A percentile compares a stretch with the other conserved stretches of the same genome.
phyloP scores from a whole-genome alignment of 768 basidiomycete genomes.

The Russula sp. region DNA sequence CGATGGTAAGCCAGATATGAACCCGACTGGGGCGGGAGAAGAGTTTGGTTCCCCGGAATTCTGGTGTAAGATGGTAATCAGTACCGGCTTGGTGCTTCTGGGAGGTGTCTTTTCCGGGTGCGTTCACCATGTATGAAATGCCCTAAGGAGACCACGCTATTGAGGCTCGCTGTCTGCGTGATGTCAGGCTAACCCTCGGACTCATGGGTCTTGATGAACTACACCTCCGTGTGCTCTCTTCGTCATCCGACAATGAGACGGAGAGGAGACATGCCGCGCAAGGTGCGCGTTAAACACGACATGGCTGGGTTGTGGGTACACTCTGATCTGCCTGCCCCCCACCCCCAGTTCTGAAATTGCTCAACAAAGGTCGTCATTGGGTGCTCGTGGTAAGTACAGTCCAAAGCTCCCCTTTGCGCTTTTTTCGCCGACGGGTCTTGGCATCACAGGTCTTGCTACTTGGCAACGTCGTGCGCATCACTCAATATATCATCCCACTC shows the following conservation, averaged over 20 bases:
- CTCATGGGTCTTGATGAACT: constrained; percentile 93
- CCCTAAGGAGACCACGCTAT: not conserved
- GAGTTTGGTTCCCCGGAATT: constrained; percentile 56
- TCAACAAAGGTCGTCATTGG: constrained; percentile 60
- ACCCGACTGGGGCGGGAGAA: constrained; percentile 21
- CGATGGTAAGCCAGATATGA: not conserved
- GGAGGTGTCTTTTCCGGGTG: constrained; percentile 95
- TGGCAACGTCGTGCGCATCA: constrained; percentile 68
- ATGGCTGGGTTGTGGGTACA: not conserved
- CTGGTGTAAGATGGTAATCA: constrained; percentile 65
- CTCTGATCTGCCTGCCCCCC: not conserved
- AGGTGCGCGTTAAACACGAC: constrained; percentile 38
- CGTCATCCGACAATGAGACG: constrained; percentile 66
- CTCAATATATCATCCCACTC: not conserved
- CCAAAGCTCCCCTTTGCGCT: not conserved
- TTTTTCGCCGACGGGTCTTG: not conserved
- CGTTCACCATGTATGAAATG: constrained; percentile 23
- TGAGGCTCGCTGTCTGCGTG: not conserved
- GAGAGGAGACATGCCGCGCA: constrained; percentile 68
- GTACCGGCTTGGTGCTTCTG: constrained; percentile 62
- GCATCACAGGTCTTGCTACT: constrained; percentile 66
- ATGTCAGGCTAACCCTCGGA: constrained; percentile 77
- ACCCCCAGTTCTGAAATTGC: constrained; percentile 39
- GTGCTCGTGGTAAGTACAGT: constrained; percentile 68
- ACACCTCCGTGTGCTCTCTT: constrained; percentile 78